These are phyloP conservation scores for Diaporthe ilicicola DNA, from an alignment of 2,329 filamentous ascomycete genomes.

Conservation along the genomic window DNA sequence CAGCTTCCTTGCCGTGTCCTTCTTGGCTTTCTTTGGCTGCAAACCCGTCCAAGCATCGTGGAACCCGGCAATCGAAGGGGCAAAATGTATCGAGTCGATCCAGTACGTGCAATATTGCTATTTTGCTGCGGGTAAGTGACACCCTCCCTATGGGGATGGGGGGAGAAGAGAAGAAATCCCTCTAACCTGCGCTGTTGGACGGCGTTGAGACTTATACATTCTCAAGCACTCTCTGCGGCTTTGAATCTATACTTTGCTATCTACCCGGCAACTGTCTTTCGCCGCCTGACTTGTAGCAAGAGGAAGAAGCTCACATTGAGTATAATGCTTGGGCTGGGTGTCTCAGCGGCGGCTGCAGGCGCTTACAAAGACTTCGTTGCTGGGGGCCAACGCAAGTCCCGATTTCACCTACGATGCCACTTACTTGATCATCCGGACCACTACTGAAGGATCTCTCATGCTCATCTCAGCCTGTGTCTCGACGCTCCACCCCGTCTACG, in stretches of 20 bases:
- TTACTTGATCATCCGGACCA: background rate
- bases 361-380: background rate
- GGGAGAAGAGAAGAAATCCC: too few species aligned
- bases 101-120: conserved; percentile 7
- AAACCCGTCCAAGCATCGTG: background rate
- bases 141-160: background rate
- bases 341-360: conserved; percentile 4
- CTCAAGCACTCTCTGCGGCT: conserved; percentile 12
- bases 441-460: conserved; percentile 4
- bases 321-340: conserved; percentile 11
- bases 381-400: conserved; percentile 1
- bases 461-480: conserved; percentile 9
- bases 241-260: conserved; percentile 10
- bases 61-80: background rate
- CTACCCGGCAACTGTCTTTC: conserved; percentile 1
- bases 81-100: conserved; percentile 1
- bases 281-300: background rate
- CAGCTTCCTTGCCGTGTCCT: background rate
- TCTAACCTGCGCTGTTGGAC: background rate
- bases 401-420: background rate
- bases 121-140: conserved; percentile 1
- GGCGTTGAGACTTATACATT: background rate
- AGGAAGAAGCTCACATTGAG: conserved; percentile 6
- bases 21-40: background rate
- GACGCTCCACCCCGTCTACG: conserved; percentile 15